Conservation (phyloP, 768 basidiomycete genomes). For the Piloderma croceum region DNA sequence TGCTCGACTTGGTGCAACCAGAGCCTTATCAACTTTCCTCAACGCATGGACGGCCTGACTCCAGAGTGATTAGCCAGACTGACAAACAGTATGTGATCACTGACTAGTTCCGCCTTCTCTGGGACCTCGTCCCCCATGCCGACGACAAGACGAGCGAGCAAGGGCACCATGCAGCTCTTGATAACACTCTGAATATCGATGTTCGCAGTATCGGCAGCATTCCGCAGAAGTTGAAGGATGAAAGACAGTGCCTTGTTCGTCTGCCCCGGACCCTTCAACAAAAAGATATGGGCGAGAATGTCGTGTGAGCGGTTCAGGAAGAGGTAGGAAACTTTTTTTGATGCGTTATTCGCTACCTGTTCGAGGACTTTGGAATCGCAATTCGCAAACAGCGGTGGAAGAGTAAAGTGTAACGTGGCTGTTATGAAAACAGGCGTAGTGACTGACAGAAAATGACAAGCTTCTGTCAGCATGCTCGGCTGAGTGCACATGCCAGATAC, state of each 20-base stretch:
- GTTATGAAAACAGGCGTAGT: slow-evolving; percentile 55
- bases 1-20: slow-evolving; percentile 20
- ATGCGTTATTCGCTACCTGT: slow-evolving; percentile 51
- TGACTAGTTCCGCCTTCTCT: slow-evolving; percentile 39
- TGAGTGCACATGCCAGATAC: slow-evolving; percentile 52
- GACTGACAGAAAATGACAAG: slow-evolving; percentile 63
- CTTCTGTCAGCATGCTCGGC: slow-evolving; percentile 54
- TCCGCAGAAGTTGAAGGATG: slow-evolving; percentile 51
- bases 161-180: slow-evolving; percentile 58
- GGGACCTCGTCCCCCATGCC: slow-evolving; percentile 67
- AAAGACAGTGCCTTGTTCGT: slow-evolving; percentile 59
- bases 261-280: slow-evolving; percentile 47
- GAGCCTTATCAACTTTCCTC: slow-evolving; percentile 32
- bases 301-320: slow-evolving; percentile 53
- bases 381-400: slow-evolving; percentile 65
- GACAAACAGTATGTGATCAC: too few relatives aligned
- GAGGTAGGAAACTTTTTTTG: slow-evolving; percentile 38
- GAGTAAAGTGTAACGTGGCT: slow-evolving; percentile 54
- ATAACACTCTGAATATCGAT: slow-evolving; percentile 48
- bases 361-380: slow-evolving; percentile 56
- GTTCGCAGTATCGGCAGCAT: slow-evolving; percentile 35
- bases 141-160: slow-evolving; percentile 73
- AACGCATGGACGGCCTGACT: slow-evolving; percentile 35
- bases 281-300: slow-evolving; percentile 64
- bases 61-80: too few relatives aligned